Percentiles rank a stretch among this genome's conserved stretches.
phyloP scores from a whole-genome alignment of 2,329 filamentous ascomycete genomes.

The Chaetomium sp. region DNA sequence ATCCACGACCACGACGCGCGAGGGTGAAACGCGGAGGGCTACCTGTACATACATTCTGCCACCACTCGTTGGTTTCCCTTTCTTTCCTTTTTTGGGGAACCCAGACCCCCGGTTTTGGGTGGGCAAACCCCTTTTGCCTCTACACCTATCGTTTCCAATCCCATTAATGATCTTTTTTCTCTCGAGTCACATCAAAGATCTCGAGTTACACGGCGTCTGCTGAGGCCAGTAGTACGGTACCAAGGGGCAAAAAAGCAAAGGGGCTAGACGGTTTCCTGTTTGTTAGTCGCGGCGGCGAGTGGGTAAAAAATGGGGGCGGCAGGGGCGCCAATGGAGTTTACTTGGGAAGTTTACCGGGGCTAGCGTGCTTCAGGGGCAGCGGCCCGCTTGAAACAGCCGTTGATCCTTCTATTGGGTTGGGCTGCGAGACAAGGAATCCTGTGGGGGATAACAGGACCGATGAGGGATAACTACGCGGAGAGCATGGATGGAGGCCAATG shows the following conservation, averaged over 20 bases:
- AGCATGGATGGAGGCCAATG: slow-evolving; percentile 8
- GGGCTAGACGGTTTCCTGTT: background rate
- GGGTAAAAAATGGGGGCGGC: background rate
- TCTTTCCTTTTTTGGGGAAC: background rate
- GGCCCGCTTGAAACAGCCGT: slow-evolving; percentile 7
- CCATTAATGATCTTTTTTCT: slow-evolving; percentile 10
- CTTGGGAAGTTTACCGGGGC: background rate
- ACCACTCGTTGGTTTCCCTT: slow-evolving; percentile 4
- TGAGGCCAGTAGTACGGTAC: background rate
- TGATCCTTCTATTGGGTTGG: slow-evolving; percentile 11
- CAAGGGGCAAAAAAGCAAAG: slow-evolving; percentile 1
- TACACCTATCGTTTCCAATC: slow-evolving; percentile 26
- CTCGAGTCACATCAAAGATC: background rate
- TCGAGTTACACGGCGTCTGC: background rate
- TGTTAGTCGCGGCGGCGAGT: background rate
- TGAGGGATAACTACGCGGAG: background rate
- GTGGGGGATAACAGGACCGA: background rate
- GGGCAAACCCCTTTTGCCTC: background rate
- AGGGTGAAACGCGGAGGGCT: slow-evolving; percentile 15
- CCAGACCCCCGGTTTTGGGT: background rate
- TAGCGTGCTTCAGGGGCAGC: background rate
- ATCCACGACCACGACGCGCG: background rate
- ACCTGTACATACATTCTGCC: slow-evolving; percentile 25
- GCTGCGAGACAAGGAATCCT: background rate
- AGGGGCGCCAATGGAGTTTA: slow-evolving; percentile 4